Percentiles rank a stretch among this genome's conserved stretches.
These are phyloP conservation scores for Sechiopsis laciniata DNA, from an alignment of 306 rosid genomes.

Conservation along the genomic window DNA sequence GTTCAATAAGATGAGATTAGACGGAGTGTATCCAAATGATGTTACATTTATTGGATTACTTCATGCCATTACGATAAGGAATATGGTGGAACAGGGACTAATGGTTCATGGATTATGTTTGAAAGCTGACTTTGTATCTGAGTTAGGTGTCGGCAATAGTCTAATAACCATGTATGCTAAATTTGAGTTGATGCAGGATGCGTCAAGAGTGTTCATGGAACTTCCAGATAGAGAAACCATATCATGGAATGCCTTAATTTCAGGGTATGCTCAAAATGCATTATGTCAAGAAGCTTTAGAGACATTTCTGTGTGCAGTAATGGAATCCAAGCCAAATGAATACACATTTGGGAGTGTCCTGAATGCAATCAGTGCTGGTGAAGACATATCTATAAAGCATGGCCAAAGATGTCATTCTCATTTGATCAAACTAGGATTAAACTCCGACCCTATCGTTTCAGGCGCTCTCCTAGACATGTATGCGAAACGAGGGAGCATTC, in stretches of 20 bases:
- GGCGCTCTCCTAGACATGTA: slow-evolving; percentile 80
- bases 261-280: slow-evolving; percentile 76
- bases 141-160: slow-evolving; percentile 57
- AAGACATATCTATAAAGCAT: slow-evolving; percentile 57
- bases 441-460: slow-evolving; percentile 47
- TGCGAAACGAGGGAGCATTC: slow-evolving; percentile 73
- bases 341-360: slow-evolving; percentile 83
- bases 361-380: slow-evolving; percentile 64
- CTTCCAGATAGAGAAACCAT: slow-evolving; percentile 46
- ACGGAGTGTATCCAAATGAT: slow-evolving; percentile 64
- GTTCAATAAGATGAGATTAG: slow-evolving; percentile 59
- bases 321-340: slow-evolving; percentile 60
- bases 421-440: slow-evolving; percentile 53
- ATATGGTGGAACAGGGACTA: slow-evolving; percentile 48
- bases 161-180: slow-evolving; percentile 78
- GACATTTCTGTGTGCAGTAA: slow-evolving; percentile 44
- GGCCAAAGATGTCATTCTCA: slow-evolving; percentile 72
- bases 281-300: slow-evolving; percentile 52
- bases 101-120: slow-evolving; percentile 57
- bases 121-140: slow-evolving; percentile 45
- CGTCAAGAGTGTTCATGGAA: slow-evolving; percentile 67
- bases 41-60: slow-evolving; percentile 71
- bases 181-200: slow-evolving; percentile 49
- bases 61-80: slow-evolving; percentile 48
- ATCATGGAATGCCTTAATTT: slow-evolving; percentile 85